These are phyloP conservation scores for Cystofilobasidium capitatum DNA, from an alignment of 768 basidiomycete genomes.

Conservation along the genomic window DNA sequence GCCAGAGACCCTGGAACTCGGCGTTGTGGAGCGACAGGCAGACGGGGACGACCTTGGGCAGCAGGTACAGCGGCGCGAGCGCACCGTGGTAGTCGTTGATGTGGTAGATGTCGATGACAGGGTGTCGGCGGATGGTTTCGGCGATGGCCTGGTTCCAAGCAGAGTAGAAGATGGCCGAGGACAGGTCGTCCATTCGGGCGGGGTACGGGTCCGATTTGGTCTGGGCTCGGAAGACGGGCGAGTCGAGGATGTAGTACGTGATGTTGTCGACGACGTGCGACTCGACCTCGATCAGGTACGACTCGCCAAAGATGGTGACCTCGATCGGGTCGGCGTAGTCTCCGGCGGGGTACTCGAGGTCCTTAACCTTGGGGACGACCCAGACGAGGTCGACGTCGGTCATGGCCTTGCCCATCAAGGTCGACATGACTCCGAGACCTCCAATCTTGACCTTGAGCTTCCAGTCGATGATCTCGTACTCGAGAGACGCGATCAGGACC, in stretches of 20 bases:
- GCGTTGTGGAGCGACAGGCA: conserved; percentile 93
- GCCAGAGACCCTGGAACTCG: conserved; percentile 93
- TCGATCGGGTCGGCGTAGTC: conserved; percentile 90
- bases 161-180: conserved; percentile 93
- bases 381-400: conserved; percentile 89
- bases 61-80: conserved; percentile 77
- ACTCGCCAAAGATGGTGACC: conserved; percentile 90
- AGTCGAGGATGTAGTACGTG: conserved; percentile 86
- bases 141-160: conserved; percentile 98
- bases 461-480: conserved; percentile 96
- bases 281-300: conserved; percentile 91
- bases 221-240: conserved; percentile 91
- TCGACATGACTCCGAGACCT: conserved; percentile 95
- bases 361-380: conserved; percentile 91
- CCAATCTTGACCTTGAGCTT: conserved; percentile 96
- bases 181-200: conserved; percentile 91
- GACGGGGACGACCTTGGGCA: conserved; percentile 80
- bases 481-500: conserved; percentile 81
- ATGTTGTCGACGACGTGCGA: conserved; percentile 89
- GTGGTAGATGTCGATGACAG: conserved; percentile 64
- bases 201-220: conserved; percentile 94
- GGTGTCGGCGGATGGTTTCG: conserved; percentile 72
- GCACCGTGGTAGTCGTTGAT: conserved; percentile 71
- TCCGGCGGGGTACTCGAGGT: conserved; percentile 81
- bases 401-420: conserved; percentile 96